Base-by-base conservation (phyloP, 2,329 filamentous ascomycete genomes). In the Epichloe sp. region DNA sequence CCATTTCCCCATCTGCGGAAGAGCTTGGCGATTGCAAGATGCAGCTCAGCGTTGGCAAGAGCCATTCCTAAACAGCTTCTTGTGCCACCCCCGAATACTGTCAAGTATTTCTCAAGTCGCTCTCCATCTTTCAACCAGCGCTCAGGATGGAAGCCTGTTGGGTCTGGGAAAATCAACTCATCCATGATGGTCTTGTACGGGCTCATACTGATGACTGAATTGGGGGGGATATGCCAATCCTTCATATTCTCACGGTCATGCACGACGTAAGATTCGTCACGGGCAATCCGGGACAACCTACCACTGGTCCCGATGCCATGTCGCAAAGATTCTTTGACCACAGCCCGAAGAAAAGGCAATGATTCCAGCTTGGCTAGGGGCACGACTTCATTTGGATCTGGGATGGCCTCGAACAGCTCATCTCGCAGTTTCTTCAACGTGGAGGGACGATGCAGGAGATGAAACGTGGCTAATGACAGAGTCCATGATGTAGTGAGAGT, bases 301-400 rank as follows among this genome's bases (percentile, higher is more conserved):
- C 73, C 67, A n/a, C 69, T 72, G 2, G 74, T 67, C 12, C 69
- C 69, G 14, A 75, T 71, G 48, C 75, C 69, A 4, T 76, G 61
- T 6, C 77, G 70, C 56, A 77, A 63, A 0, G 71, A 65, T 59
- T 79, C 76, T 45, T 71, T 73, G 51, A 79, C 66, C 3, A 77
- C 71, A n/a, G 72, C 74, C 31, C 68, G 61, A 26, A 78, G 66
- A 54, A 76, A 77, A 0, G 68, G 67, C 31, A 71, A 58, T 41
- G 55, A 62, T 50, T 68, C 65, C 2, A 69, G 57, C 43, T 57
- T 54, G 3, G 63, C 58, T 12, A 66, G 53, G 5, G 64, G 55
- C 5, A 60, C 52, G 2, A 57, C 50, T 45, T 63, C 59, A 43
- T 61, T 53, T 11, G 60, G 56, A 41, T 67, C 56, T 1, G 67